Evolutionary conservation across 441 rosid genomes (phyloP).

Genomic region (Hypseocharis bilobata): DNA sequence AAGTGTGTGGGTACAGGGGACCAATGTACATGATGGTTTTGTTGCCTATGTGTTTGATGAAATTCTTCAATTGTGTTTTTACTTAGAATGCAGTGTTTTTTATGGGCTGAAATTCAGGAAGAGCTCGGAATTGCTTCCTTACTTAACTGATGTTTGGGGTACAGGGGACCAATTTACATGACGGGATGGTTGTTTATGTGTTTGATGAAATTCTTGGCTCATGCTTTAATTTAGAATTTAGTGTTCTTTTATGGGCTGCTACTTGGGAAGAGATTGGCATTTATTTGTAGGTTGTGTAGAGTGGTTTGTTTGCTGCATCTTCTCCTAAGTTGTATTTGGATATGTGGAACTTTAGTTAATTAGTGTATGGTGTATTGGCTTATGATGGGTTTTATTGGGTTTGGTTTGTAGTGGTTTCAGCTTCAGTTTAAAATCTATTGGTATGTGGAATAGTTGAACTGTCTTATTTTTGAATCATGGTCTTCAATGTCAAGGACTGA

Average conservation of each 20-base stretch:
- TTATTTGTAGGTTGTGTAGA: neutral
- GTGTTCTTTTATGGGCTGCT: neutral
- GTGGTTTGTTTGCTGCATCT: neutral
- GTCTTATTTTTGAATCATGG: neutral
- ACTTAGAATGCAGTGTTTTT: neutral
- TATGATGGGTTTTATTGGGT: neutral
- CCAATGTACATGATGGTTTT: conserved; percentile 85
- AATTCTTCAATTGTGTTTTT: neutral
- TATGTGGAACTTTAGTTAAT: neutral
- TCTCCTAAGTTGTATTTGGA: neutral
- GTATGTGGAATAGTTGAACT: neutral
- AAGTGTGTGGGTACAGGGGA: conserved; percentile 77
- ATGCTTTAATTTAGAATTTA: neutral
- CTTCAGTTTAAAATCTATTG: neutral
- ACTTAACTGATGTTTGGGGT: no score
- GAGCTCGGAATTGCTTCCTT: no score
- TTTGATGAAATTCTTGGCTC: conserved; percentile 32
- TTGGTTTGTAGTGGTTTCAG: neutral
- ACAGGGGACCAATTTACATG: no score
- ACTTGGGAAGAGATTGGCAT: no score
- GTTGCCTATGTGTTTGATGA: neutral
- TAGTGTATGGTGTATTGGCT: neutral
- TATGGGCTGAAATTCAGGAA: no score
- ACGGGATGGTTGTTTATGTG: conserved; percentile 29
- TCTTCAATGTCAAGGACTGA: no score